phyloP scores from a whole-genome alignment of 768 basidiomycete genomes.

The Kwoniella sp. region DNA sequence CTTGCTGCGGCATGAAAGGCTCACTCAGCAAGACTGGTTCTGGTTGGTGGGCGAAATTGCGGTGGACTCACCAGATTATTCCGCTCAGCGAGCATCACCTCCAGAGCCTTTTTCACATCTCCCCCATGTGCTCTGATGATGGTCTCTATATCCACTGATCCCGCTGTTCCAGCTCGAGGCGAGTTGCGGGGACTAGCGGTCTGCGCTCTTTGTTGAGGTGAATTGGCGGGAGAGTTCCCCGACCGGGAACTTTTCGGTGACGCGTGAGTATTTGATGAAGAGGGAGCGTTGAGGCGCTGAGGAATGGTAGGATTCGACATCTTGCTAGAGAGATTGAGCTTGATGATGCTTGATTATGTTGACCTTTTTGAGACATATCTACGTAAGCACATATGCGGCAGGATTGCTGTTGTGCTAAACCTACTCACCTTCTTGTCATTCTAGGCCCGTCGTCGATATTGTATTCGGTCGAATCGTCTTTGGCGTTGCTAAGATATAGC shows the following conservation, averaged over 20 bases:
- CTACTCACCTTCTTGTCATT: background rate
- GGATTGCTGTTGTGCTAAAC: too few relatives aligned
- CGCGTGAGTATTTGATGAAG: background rate
- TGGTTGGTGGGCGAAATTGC: too few relatives aligned
- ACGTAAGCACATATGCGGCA: background rate
- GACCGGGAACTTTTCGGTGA: constrained; percentile 19
- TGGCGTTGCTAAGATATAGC: too few relatives aligned
- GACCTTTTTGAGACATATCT: background rate
- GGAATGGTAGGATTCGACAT: constrained; percentile 23
- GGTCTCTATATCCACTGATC: constrained; percentile 35
- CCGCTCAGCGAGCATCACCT: constrained; percentile 75
- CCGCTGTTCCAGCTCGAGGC: constrained; percentile 22
- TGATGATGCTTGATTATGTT: background rate
- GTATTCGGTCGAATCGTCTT: too few relatives aligned
- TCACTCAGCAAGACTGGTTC: background rate
- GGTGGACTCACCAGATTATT: constrained; percentile 64
- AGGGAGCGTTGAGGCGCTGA: constrained; percentile 19
- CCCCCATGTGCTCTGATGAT: constrained; percentile 41
- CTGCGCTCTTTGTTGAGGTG: constrained; percentile 27
- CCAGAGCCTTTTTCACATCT: constrained; percentile 63
- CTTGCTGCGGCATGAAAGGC: constrained; percentile 47
- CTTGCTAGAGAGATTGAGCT: background rate
- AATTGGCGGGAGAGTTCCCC: constrained; percentile 20
- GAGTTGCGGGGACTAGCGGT: constrained; percentile 28
- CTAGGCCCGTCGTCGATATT: background rate